Base-by-base conservation (phyloP, 768 basidiomycete genomes). In the Mrakia hoshinonis region DNA sequence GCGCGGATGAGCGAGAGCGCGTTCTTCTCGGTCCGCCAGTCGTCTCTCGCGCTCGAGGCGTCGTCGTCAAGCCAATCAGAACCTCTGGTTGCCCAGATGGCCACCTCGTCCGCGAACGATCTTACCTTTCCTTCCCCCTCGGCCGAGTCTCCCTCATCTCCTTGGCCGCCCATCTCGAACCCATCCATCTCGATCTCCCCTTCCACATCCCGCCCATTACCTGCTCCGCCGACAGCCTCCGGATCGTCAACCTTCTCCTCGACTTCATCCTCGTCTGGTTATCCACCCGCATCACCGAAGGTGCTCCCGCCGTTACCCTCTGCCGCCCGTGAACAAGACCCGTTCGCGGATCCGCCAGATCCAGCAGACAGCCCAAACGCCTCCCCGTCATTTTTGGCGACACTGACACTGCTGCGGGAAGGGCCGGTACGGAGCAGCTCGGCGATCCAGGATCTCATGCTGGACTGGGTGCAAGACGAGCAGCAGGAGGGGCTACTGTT, bases 261-360 rank as follows among this genome's bases (percentile, higher is more conserved):
- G 36, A 61, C 15, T n/a, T 22, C 58, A 34, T 20, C 34, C 5
- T 22, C 31, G 2, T 20, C 31, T 38, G 31, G 15, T 22, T 31
- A 20, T 58, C 31, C 55, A 26, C 55, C 55, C 26, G 29, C 29
- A 4, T 58, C 55, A 26, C 55, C 55, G 6, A n/a, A 26, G 6
- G 11, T 31, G 2, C 58, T 38, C 15, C 34, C 20, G 1, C 36
- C 31, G 5, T 15, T 22, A 9, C 58, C 36, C 9, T 31, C 58
- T 0, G 4, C 36, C 15, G 36, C 36, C 11, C n/a, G n/a, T n/a
- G 34, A 18, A 20, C 31, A 61, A 10, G 58, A 61, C 36, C 58
- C 58, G 0, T 61, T 61, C 58, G 58, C 58, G 18, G 58, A 61
- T n/a, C 58, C 58, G 13, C 58, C 58, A 61, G 34, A 61, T 39